Conservation (phyloP, 202 grass and related monocot species). For the Eragrostis tef region DNA sequence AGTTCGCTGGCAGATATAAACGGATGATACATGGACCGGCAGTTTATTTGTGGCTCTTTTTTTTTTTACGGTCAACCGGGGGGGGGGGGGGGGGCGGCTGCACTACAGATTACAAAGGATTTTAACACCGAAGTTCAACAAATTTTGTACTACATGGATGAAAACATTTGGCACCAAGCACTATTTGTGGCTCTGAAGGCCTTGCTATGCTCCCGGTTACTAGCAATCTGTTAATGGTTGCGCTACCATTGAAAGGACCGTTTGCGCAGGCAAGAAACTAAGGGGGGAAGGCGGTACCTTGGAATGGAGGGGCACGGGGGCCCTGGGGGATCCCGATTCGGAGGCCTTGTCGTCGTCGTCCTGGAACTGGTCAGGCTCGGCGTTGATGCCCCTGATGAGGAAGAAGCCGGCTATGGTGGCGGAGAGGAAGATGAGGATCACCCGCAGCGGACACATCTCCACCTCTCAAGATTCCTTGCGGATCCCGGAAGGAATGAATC, state of each 20-base stretch:
- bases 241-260: background rate
- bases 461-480: background rate
- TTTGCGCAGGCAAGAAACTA: background rate
- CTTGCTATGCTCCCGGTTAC: background rate
- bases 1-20: too few species aligned
- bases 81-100: too few species aligned
- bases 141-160: too few species aligned
- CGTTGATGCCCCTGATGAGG: constrained; percentile 67
- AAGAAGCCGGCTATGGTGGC: constrained; percentile 95
- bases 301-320: constrained; percentile 54
- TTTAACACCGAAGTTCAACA: too few species aligned
- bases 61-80: too few species aligned
- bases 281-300: constrained; percentile 56
- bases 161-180: too few species aligned
- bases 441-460: constrained; percentile 83
- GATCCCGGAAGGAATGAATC: background rate
- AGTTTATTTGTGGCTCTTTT: too few species aligned
- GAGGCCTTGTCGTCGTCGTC: constrained; percentile 36
- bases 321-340: constrained; percentile 44
- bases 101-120: too few species aligned
- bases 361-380: constrained; percentile 50
- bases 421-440: constrained; percentile 89
- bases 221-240: background rate
- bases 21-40: too few species aligned
- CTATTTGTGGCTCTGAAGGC: background rate